phyloP scores from a whole-genome alignment of 169 alveolate genomes.

The Eimeria acervulina region DNA sequence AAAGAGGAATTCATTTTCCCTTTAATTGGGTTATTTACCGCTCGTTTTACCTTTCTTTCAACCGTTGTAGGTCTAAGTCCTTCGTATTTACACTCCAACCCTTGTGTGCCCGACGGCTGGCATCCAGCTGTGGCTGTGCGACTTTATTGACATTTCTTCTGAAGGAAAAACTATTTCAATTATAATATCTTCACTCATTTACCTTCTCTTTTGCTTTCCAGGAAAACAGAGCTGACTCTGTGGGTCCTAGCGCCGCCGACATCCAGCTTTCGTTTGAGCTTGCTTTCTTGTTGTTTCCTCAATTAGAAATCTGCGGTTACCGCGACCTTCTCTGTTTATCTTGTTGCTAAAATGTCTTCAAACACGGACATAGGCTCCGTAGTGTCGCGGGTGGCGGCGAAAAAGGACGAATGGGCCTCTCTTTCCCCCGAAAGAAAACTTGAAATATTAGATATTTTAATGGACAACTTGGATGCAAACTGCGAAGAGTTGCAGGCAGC shows the following conservation, averaged over 20 bases:
- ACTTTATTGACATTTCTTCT: too few species aligned
- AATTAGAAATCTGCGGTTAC: not conserved
- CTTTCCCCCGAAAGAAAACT: constrained; percentile 43
- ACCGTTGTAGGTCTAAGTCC: too few species aligned
- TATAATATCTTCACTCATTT: too few species aligned
- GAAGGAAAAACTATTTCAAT: too few species aligned
- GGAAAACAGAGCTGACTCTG: not conserved
- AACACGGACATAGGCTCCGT: not conserved
- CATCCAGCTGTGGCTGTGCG: too few species aligned
- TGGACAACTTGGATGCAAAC: constrained; percentile 52
- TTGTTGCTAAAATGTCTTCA: not conserved
- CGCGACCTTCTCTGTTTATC: not conserved
- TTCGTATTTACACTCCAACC: too few species aligned
- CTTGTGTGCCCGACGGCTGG: too few species aligned
- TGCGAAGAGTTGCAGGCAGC: constrained; percentile 60
- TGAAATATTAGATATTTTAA: constrained; percentile 26
- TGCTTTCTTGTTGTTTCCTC: not conserved
- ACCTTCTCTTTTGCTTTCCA: too few species aligned
- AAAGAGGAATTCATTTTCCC: too few species aligned
- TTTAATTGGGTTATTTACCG: too few species aligned
- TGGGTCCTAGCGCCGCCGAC: not conserved
- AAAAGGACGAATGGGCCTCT: constrained; percentile 70
- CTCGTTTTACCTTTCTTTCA: too few species aligned
- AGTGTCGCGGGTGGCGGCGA: constrained; percentile 69
- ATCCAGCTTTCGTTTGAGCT: not conserved